Conservation (phyloP, 2,329 filamentous ascomycete genomes). For the Capronia coronata region DNA sequence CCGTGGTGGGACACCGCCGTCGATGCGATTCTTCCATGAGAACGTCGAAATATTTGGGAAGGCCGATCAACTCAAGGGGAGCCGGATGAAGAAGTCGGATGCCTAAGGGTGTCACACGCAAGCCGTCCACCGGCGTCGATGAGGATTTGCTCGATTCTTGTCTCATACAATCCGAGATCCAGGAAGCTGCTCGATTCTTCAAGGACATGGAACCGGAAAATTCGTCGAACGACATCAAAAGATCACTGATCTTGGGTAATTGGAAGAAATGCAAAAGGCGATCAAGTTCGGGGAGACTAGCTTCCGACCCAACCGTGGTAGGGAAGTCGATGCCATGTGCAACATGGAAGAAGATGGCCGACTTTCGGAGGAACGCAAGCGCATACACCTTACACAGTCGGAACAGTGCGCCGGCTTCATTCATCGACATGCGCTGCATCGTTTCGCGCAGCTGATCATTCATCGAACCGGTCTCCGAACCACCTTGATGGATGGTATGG, state of each 20-base stretch:
- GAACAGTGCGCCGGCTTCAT: constrained; percentile 16
- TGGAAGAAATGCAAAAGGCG: constrained; percentile 70
- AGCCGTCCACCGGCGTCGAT: constrained; percentile 31
- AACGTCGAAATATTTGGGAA: constrained; percentile 86
- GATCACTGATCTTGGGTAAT: constrained; percentile 70
- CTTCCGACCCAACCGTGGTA: constrained; percentile 55
- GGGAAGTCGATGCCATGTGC: constrained; percentile 85
- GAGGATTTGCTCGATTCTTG: constrained; percentile 26
- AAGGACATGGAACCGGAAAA: constrained; percentile 39
- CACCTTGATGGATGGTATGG: constrained; percentile 1
- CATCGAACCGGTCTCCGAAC: neutral
- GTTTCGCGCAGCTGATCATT: neutral
- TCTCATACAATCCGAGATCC: constrained; percentile 61
- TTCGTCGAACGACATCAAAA: constrained; percentile 56
- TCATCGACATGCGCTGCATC: constrained; percentile 7
- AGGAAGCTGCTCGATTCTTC: constrained; percentile 54
- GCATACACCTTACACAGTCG: constrained; percentile 67
- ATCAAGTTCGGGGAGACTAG: constrained; percentile 69
- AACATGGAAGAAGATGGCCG: constrained; percentile 73
- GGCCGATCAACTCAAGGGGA: constrained; percentile 87
- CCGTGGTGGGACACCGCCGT: constrained; percentile 76
- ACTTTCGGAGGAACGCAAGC: constrained; percentile 82
- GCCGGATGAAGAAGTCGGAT: constrained; percentile 68
- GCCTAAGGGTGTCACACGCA: constrained; percentile 31
- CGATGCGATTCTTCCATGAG: constrained; percentile 87